Conservation (phyloP, 768 basidiomycete genomes). For the Amanita molliuscula region DNA sequence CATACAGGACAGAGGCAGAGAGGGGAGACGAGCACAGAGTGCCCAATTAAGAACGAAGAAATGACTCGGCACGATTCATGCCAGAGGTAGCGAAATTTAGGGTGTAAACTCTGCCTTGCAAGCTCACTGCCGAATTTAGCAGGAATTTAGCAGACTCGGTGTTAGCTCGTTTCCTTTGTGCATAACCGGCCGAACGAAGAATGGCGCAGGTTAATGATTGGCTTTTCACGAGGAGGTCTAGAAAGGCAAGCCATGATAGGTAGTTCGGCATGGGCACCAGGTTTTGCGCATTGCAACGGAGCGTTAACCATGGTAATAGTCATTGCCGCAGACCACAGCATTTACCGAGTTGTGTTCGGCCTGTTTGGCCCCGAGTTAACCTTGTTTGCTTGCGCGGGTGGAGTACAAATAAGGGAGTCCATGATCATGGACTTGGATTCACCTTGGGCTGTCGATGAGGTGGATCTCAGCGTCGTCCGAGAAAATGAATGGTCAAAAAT, state of each 20-base stretch:
- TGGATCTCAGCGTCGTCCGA: constrained; percentile 19
- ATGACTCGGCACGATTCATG: not conserved
- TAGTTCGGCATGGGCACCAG: not conserved
- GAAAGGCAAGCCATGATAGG: not conserved
- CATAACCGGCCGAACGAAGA: not conserved
- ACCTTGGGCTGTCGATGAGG: constrained; percentile 53
- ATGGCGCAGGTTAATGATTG: not conserved
- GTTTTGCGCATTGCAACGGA: not conserved
- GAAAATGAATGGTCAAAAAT: constrained; percentile 63
- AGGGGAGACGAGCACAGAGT: not conserved
- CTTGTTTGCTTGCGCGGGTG: not conserved
- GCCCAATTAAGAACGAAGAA: not conserved
- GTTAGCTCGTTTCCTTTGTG: not conserved
- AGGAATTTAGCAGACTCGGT: not conserved
- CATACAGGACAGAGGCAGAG: not conserved
- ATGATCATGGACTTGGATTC: constrained; percentile 29
- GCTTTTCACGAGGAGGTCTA: not conserved
- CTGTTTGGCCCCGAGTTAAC: not conserved
- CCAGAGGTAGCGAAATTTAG: not conserved
- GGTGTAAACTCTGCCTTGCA: not conserved
- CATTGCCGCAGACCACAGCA: not conserved
- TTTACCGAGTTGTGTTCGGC: not conserved
- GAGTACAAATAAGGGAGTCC: not conserved
- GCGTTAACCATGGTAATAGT: not conserved
- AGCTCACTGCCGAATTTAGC: not conserved